Conservation (phyloP, 129 eudicot species). For the Chrysanthemum makinoi region DNA sequence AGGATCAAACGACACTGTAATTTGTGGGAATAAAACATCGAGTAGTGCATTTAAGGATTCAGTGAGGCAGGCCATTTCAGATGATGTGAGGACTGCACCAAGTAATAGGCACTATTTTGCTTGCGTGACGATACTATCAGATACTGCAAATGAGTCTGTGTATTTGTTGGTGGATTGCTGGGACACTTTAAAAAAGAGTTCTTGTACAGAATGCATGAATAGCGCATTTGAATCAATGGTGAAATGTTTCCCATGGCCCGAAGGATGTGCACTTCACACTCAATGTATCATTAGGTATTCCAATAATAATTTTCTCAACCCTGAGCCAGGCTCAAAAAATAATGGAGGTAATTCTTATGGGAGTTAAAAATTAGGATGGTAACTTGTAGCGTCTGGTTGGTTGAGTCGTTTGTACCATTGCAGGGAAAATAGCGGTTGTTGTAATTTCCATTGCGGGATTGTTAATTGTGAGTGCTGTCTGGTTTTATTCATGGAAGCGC, state of each 20-base stretch:
- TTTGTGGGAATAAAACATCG: slow-evolving; percentile 54
- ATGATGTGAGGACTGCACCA: slow-evolving; percentile 40
- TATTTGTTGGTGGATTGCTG: slow-evolving; percentile 70
- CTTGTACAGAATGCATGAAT: slow-evolving; percentile 55
- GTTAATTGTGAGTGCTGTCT: slow-evolving; percentile 39
- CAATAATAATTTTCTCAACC: slow-evolving; percentile 57
- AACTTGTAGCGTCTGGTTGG: background rate
- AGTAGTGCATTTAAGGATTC: slow-evolving; percentile 29
- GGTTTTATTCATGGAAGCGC: slow-evolving; percentile 42
- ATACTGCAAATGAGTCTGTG: slow-evolving; percentile 27
- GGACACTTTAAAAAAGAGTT: slow-evolving; percentile 44
- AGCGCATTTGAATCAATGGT: slow-evolving; percentile 40
- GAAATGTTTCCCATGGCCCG: slow-evolving; percentile 53
- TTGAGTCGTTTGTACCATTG: slow-evolving; percentile 7
- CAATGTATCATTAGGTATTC: slow-evolving; percentile 72
- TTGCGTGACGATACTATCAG: slow-evolving; percentile 21
- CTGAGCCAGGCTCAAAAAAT: slow-evolving; percentile 1
- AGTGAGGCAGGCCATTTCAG: slow-evolving; percentile 38
- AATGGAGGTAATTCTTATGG: background rate
- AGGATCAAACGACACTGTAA: slow-evolving; percentile 35
- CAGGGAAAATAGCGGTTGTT: slow-evolving; percentile 44
- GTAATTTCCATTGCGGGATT: slow-evolving; percentile 46
- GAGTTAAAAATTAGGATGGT: too few relatives aligned
- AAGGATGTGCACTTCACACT: slow-evolving; percentile 55
- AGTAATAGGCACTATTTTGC: slow-evolving; percentile 34